These are phyloP conservation scores for Ceratobasidium sp. DNA, from an alignment of 1,284 basidiomycete species.

Conservation along the genomic window DNA sequence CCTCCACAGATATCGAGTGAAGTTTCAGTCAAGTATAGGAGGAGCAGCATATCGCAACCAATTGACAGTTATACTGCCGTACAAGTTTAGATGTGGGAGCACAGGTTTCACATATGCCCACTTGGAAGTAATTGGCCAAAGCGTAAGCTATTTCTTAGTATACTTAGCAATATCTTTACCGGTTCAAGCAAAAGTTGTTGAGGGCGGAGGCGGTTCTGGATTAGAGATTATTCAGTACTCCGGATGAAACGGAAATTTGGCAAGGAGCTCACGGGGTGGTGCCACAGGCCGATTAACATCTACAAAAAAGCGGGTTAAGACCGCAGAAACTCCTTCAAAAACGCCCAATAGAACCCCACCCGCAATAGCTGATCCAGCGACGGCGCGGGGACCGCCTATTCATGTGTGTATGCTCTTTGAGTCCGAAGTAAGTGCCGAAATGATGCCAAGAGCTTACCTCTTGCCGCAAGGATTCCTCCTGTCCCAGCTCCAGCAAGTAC, in stretches of 20 bases:
- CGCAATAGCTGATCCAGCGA: not conserved
- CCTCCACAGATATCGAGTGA: too few relatives aligned
- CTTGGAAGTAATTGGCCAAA: too few relatives aligned
- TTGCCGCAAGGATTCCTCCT: constrained; percentile 2
- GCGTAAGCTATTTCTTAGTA: not conserved
- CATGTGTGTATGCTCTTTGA: not conserved
- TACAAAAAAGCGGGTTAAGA: not conserved
- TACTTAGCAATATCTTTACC: too few relatives aligned
- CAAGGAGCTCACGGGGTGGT: not conserved
- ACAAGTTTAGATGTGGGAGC: too few relatives aligned
- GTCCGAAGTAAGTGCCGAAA: not conserved
- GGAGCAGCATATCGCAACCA: too few relatives aligned
- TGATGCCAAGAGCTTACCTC: constrained; percentile 1
- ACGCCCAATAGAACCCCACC: not conserved
- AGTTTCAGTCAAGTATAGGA: too few relatives aligned
- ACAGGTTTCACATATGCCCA: too few relatives aligned
- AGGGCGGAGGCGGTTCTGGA: not conserved
- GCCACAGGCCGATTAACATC: constrained; percentile 15
- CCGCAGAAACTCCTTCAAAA: not conserved
- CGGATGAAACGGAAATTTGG: too few relatives aligned
- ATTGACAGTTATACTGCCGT: too few relatives aligned
- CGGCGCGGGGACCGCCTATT: not conserved
- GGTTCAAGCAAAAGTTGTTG: not conserved
- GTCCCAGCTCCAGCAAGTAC: constrained; percentile 16
- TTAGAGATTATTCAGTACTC: not conserved